phyloP scores from a whole-genome alignment of 2,329 filamentous ascomycete species.

The Waltergamsia citrina region DNA sequence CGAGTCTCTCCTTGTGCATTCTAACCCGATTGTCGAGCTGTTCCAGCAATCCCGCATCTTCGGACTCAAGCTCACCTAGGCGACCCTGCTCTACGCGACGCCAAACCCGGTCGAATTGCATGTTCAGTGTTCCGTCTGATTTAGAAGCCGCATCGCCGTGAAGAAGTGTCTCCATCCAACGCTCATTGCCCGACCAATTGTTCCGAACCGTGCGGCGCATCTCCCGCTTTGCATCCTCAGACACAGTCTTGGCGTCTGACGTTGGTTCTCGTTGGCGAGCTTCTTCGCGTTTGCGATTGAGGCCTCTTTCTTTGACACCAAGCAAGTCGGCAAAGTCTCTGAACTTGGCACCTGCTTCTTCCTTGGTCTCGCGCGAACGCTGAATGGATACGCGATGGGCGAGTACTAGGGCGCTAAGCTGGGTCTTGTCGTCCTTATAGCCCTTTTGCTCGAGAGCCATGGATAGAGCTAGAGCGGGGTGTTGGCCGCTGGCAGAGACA shows the following conservation, averaged over 20 bases:
- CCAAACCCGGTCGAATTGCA: conserved; percentile 65
- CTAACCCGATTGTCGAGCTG: conserved; percentile 62
- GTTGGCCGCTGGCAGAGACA: conserved; percentile 22
- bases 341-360: conserved; percentile 48
- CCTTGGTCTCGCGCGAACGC: conserved; percentile 49
- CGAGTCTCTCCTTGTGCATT: conserved; percentile 57
- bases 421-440: conserved; percentile 41
- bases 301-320: conserved; percentile 48
- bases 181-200: conserved; percentile 71
- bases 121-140: conserved; percentile 54
- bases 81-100: conserved; percentile 50
- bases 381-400: conserved; percentile 62
- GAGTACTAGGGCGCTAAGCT: conserved; percentile 58
- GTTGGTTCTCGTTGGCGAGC: conserved; percentile 20
- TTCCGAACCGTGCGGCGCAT: conserved; percentile 54
- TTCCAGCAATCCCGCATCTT: conserved; percentile 47
- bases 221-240: conserved; percentile 32
- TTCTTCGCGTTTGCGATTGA: conserved; percentile 44
- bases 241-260: conserved; percentile 18
- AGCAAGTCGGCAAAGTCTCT: conserved; percentile 55
- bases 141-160: conserved; percentile 50
- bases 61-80: conserved; percentile 45
- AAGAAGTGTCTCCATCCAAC: conserved; percentile 64
- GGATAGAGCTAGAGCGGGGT: conserved; percentile 39
- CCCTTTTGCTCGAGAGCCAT: conserved; percentile 51